phyloP scores from a whole-genome alignment of 768 basidiomycete species.

The Termitomyces sp. region DNA sequence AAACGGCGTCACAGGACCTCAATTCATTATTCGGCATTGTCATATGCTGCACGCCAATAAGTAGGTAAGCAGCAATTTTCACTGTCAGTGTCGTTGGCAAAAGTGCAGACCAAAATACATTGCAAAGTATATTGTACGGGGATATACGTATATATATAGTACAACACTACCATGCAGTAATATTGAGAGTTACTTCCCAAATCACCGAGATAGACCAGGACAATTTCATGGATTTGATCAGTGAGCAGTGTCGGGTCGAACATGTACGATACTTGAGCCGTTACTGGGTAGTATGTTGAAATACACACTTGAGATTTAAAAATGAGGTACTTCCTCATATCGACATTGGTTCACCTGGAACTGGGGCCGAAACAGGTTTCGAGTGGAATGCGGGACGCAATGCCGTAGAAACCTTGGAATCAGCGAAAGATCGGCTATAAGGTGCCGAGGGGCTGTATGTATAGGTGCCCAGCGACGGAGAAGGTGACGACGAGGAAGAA shows the following conservation, averaged over 20 bases:
- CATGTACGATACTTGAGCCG: background rate
- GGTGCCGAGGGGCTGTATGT: conserved; percentile 28
- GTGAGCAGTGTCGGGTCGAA: background rate
- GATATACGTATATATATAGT: background rate
- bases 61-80: too few relatives aligned
- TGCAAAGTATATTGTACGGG: background rate
- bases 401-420: conserved; percentile 30
- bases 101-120: background rate
- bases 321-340: background rate
- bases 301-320: too few relatives aligned
- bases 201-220: background rate
- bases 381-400: conserved; percentile 29
- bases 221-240: background rate
- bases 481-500: conserved; percentile 15
- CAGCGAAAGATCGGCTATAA: conserved; percentile 25
- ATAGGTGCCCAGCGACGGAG: conserved; percentile 12
- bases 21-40: background rate
- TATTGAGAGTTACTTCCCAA: background rate
- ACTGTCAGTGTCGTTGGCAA: background rate
- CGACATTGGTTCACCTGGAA: background rate
- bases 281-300: background rate
- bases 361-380: background rate
- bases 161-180: background rate
- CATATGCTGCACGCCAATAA: too few relatives aligned
- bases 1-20: background rate